Evolutionary conservation across 495 filamentous ascomycete genomes (phyloP), one percentile per base, ranked within the genome.

Genomic region (Tetracladium marchalianum): DNA sequence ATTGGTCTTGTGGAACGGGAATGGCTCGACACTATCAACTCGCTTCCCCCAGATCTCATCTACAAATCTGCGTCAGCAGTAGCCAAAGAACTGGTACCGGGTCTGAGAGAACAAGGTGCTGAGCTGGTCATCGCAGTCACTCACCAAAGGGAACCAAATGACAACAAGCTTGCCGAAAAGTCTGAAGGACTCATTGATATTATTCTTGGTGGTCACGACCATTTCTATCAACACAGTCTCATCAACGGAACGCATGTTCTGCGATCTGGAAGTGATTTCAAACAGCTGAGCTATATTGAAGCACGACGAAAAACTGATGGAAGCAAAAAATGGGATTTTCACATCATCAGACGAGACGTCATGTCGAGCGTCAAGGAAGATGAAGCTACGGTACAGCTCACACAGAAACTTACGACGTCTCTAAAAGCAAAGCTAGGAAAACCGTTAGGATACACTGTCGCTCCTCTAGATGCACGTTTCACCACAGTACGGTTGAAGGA

Each of bases 161-260:
- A 87, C 59, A 73, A 83, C 49, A 92, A 90, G 62, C 64, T 95
- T 6, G 88, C 89, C 0, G 67, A 77, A 42, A 77, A 80, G 36
- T 70, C 81, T 0, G 66, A 72, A 8, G 85, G 82, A 0, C 59
- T 82, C 11, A 80, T 94, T 19, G 89, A 95, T 59, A 72, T 94
- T 22, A 82, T 95, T 19, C 69, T 95, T 1, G 87, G 89, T 35
- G 89, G 89, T 4, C 89, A 95, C 54, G 89, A 95, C 49, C 89
- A 95, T 55, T 90, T 82, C 59, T 95, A 95, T 53, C 70, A 69
- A 27, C 87, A 95, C 60, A 69, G 72, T 36, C 41, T 85, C 41
- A 70, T 88, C 53, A 92, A 93, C 49, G 78, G 80, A 11, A 80
- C 75, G 4, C 87, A 95, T 55, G 70, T 93, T 1, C 69, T 95